phyloP scores from a whole-genome alignment of 257 asterid genomes.

The Penstemon barbatus region DNA sequence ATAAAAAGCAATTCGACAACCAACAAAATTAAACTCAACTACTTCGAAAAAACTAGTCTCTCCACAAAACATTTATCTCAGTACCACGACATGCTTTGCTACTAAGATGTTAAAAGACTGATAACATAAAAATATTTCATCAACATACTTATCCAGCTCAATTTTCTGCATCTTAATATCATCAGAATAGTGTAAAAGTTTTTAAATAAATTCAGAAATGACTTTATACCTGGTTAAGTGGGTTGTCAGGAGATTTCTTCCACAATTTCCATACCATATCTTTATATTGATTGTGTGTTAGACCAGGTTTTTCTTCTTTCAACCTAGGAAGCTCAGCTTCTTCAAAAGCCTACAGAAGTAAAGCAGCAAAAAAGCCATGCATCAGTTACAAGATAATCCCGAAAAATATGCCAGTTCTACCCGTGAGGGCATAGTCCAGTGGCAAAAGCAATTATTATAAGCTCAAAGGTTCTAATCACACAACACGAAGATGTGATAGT shows the following conservation, averaged over 20 bases:
- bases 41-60: neutral
- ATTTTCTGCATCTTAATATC: neutral
- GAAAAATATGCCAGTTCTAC: neutral
- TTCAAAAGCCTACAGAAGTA: slow-evolving; percentile 52
- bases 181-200: neutral
- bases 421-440: no score
- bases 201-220: neutral
- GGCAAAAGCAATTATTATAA: no score
- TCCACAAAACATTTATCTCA: neutral
- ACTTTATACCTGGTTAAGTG: slow-evolving; percentile 72
- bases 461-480: no score
- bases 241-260: slow-evolving; percentile 95
- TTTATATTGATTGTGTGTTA: slow-evolving; percentile 60
- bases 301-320: slow-evolving; percentile 60
- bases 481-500: no score
- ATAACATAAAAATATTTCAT: neutral
- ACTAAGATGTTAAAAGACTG: neutral
- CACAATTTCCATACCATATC: slow-evolving; percentile 96
- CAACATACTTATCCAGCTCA: neutral
- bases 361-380: neutral
- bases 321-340: slow-evolving; percentile 61
- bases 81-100: neutral
- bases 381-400: slow-evolving; percentile 31
- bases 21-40: neutral
- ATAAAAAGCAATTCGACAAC: neutral